Conservation (phyloP, 805 yeast species). For the Saturnispora gosingensis region DNA sequence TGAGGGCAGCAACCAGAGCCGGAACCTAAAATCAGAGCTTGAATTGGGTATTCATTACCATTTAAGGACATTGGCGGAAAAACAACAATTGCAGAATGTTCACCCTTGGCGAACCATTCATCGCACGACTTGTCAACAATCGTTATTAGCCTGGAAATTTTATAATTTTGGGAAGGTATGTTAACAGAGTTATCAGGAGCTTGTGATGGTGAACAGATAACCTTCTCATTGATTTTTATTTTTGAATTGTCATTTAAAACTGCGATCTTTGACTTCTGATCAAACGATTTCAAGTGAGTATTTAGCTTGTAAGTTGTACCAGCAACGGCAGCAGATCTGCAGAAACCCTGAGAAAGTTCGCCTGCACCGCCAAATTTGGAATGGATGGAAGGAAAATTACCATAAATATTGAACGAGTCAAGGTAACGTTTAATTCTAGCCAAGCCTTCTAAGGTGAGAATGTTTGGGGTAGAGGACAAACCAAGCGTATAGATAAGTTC, state of each 20-base stretch:
- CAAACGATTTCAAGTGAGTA: conserved; percentile 55
- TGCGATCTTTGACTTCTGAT: conserved; percentile 59
- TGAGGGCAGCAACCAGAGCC: conserved; percentile 80
- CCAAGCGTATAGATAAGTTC: conserved; percentile 87
- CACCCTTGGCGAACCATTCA: conserved; percentile 87
- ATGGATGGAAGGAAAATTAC: conserved; percentile 85
- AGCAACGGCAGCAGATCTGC: conserved; percentile 96
- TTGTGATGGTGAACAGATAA: conserved; percentile 68
- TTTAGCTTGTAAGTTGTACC: conserved; percentile 88
- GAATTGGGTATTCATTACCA: conserved; percentile 65
- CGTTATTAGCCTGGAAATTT: conserved; percentile 67
- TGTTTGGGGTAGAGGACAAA: conserved; percentile 50
- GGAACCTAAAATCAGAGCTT: conserved; percentile 78
- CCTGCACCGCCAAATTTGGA: conserved; percentile 96
- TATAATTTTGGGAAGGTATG: conserved; percentile 38
- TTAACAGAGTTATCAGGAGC: conserved; percentile 35
- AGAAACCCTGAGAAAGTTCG: conserved; percentile 91
- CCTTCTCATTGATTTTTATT: conserved; percentile 69
- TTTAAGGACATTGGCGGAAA: conserved; percentile 81
- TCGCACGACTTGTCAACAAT: conserved; percentile 79
- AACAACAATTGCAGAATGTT: conserved; percentile 77
- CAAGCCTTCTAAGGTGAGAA: conserved; percentile 66
- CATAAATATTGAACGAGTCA: conserved; percentile 81
- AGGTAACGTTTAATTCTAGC: conserved; percentile 77
- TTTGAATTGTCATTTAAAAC: conserved; percentile 65